A percentile compares a stretch with the other conserved stretches of the same genome.
These are phyloP conservation scores for Closterium sp. DNA, from an alignment of 139 green algal species.

Conservation along the genomic window DNA sequence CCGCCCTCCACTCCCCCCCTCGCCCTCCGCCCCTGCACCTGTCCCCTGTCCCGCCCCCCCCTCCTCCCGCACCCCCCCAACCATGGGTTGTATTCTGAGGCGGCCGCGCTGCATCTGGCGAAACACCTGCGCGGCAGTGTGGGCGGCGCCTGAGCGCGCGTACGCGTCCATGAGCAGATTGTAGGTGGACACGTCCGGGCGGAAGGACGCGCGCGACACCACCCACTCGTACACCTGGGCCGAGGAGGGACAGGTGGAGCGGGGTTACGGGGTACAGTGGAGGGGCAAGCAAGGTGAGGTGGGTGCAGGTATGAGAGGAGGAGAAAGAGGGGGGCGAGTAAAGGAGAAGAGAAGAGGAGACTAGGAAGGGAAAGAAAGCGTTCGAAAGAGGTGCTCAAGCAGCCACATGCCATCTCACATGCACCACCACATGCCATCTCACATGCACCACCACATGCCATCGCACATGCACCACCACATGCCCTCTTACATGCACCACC, in stretches of 20 bases:
- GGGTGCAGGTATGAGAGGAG: not conserved
- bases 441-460: not conserved
- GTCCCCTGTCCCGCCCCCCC: not conserved
- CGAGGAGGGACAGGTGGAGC: too few relatives aligned
- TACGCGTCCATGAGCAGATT: conserved; percentile 42
- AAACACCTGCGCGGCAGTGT: not conserved
- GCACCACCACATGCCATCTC: not conserved
- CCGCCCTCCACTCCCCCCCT: not conserved
- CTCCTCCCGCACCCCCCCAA: not conserved
- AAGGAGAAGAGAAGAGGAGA: not conserved
- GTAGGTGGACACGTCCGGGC: conserved; percentile 18
- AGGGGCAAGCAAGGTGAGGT: not conserved
- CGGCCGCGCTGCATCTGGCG: not conserved
- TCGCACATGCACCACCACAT: not conserved
- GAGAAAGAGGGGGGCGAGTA: too few relatives aligned
- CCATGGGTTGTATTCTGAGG: not conserved
- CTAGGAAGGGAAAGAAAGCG: too few relatives aligned
- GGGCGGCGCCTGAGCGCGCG: not conserved
- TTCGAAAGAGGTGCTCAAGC: too few relatives aligned
- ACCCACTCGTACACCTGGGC: conserved; percentile 24
- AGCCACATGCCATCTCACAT: not conserved
- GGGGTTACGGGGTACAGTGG: not conserved
- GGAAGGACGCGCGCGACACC: not conserved
- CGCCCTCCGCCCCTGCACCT: not conserved
- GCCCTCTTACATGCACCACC: not conserved